A percentile compares a stretch with the other conserved stretches of the same genome.
Conservation (phyloP, 176 grass and related monocot genomes). For the Tillandsia leiboldiana region DNA sequence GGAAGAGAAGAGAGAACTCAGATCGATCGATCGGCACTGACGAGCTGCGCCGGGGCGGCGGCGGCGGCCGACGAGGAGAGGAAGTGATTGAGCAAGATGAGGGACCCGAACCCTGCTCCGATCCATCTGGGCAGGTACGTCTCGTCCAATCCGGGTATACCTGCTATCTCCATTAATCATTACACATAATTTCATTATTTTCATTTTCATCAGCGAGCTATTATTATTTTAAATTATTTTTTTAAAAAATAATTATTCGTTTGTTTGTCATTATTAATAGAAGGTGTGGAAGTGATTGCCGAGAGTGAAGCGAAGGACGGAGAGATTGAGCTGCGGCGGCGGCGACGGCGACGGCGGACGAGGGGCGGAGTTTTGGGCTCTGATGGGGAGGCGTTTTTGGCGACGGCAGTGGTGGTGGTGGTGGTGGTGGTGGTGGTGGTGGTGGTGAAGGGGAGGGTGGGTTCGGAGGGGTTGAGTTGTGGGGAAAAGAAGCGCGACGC, state of each 20-base stretch:
- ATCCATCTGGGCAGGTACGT: slow-evolving; percentile 88
- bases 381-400: slow-evolving; percentile 1
- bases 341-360: slow-evolving; percentile 21
- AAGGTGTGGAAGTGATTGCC: slow-evolving; percentile 15
- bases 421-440: background rate
- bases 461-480: background rate
- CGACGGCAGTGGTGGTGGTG: background rate
- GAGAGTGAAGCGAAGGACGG: slow-evolving; percentile 93
- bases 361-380: slow-evolving; percentile 42
- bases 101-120: slow-evolving; percentile 46
- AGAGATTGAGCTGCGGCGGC: slow-evolving; percentile 68
- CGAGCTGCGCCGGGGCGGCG: slow-evolving; percentile 46
- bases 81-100: slow-evolving; percentile 82
- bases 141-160: slow-evolving; percentile 81
- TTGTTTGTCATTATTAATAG: background rate
- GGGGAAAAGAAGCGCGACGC: slow-evolving; percentile 1
- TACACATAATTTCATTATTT: no score
- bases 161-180: slow-evolving; percentile 16
- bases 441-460: background rate
- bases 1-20: background rate
- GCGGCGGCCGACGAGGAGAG: slow-evolving; percentile 35
- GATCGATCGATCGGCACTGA: slow-evolving; percentile 16
- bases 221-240: no score
- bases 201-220: background rate
- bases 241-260: no score